Evolutionary conservation across 345 rosid genomes (phyloP).

Genomic region (Salix arbutifolia): DNA sequence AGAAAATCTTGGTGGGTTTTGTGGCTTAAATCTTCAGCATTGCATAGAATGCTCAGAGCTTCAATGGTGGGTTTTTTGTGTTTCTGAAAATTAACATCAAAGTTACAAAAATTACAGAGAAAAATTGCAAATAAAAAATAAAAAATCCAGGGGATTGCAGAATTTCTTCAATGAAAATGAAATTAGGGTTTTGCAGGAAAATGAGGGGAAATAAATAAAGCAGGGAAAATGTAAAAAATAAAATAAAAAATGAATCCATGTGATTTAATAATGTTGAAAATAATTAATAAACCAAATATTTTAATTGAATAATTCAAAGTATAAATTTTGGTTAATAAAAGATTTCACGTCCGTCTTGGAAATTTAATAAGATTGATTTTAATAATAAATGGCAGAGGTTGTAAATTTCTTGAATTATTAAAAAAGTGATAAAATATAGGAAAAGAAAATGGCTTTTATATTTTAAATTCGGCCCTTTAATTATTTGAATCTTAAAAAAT

Average conservation of each 20-base stretch:
- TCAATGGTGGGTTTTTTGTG: constrained; percentile 24
- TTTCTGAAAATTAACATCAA: constrained; percentile 23
- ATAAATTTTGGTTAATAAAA: constrained; percentile 87
- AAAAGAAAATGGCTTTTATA: constrained; percentile 29
- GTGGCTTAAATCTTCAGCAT: constrained; percentile 36
- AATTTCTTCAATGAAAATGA: constrained; percentile 44
- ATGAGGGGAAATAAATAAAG: constrained; percentile 46
- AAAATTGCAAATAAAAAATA: constrained; percentile 18
- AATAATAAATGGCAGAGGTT: constrained; percentile 27
- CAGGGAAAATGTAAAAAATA: constrained; percentile 18
- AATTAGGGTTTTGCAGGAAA: constrained; percentile 73
- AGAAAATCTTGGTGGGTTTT: constrained; percentile 3
- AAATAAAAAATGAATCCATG: constrained; percentile 17
- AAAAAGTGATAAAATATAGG: constrained; percentile 17
- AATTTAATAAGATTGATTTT: constrained; percentile 42
- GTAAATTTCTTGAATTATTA: background rate
- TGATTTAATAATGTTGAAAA: constrained; percentile 43
- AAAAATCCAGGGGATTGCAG: constrained; percentile 15
- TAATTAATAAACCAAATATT: constrained; percentile 49
- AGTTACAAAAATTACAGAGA: constrained; percentile 32
- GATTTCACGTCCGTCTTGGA: constrained; percentile 89
- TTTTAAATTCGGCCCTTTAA: constrained; percentile 21
- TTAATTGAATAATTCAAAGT: constrained; percentile 63
- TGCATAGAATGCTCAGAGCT: constrained; percentile 47
- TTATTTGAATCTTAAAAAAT: constrained; percentile 20